A percentile compares a stretch with the other conserved stretches of the same genome.
phyloP scores from a whole-genome alignment of 108 stramenopile genomes.

The Skeletonema costatum region DNA sequence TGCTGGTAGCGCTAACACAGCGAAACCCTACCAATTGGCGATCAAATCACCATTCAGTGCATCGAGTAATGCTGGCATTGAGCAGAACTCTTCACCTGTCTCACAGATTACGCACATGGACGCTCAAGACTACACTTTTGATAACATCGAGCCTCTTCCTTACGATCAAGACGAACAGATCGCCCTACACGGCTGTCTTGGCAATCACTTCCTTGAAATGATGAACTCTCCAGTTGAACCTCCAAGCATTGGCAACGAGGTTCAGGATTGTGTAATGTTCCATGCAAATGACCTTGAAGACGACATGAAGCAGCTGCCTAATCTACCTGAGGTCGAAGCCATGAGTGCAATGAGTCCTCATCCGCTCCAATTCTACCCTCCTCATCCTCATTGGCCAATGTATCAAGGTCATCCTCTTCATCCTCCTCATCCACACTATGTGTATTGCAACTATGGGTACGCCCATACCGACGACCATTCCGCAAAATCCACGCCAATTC shows the following conservation, averaged over 20 bases:
- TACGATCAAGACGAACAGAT: slow-evolving; percentile 13
- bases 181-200: slow-evolving; percentile 1
- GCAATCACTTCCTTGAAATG: slow-evolving; percentile 8
- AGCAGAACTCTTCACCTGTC: neutral
- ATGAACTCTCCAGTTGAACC: neutral
- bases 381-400: neutral
- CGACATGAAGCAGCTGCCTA: neutral
- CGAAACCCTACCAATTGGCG: neutral
- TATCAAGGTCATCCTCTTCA: slow-evolving; percentile 9
- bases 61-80: neutral
- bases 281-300: neutral
- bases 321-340: slow-evolving; percentile 1
- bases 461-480: slow-evolving; percentile 1
- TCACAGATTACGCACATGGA: neutral
- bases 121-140: neutral
- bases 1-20: neutral
- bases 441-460: slow-evolving; percentile 8
- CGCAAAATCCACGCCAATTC: neutral
- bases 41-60: neutral
- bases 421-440: slow-evolving; percentile 3
- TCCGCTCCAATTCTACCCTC: slow-evolving; percentile 4
- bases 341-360: neutral
- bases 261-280: slow-evolving; percentile 1
- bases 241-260: neutral
- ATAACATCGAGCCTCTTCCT: slow-evolving; percentile 37